Conservation (phyloP, 2,329 filamentous ascomycete genomes). For the Seiridium cupressi region DNA sequence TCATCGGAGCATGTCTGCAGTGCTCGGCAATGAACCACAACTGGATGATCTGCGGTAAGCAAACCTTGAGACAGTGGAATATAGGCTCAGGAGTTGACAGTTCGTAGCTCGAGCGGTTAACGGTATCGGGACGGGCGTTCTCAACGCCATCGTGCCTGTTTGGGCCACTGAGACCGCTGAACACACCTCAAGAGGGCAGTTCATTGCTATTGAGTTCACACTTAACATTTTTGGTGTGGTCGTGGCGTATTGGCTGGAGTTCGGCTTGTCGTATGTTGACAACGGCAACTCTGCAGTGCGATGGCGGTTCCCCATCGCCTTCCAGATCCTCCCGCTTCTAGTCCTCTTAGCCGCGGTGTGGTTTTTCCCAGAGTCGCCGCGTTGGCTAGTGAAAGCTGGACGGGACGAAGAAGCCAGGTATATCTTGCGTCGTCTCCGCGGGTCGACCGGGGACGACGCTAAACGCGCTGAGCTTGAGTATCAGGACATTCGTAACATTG, state of each 20-base stretch:
- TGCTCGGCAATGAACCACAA: constrained; percentile 62
- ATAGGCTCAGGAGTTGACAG: background rate
- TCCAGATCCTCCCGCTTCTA: constrained; percentile 66
- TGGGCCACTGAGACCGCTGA: constrained; percentile 71
- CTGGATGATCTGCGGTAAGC: constrained; percentile 68
- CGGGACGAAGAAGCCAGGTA: constrained; percentile 66
- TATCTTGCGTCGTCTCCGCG: constrained; percentile 63
- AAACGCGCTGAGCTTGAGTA: constrained; percentile 61
- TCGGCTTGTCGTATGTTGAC: constrained; percentile 60
- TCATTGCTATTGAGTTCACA: constrained; percentile 71
- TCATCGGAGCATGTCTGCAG: constrained; percentile 63
- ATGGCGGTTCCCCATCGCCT: constrained; percentile 69
- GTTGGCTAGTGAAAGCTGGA: constrained; percentile 66
- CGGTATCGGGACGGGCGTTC: constrained; percentile 65
- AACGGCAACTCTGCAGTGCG: constrained; percentile 55
- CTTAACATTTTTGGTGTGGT: constrained; percentile 71
- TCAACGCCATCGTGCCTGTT: constrained; percentile 69
- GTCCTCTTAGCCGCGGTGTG: constrained; percentile 54
- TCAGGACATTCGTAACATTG: constrained; percentile 64
- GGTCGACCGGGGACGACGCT: constrained; percentile 50
- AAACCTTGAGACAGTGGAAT: too few species aligned
- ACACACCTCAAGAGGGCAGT: constrained; percentile 65
- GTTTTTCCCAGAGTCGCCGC: constrained; percentile 69
- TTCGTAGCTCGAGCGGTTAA: constrained; percentile 54
- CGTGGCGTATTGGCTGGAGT: constrained; percentile 60